Evolutionary conservation across 2,329 filamentous ascomycete species (phyloP).

Genomic region (Cryphonectria carpinicola): DNA sequence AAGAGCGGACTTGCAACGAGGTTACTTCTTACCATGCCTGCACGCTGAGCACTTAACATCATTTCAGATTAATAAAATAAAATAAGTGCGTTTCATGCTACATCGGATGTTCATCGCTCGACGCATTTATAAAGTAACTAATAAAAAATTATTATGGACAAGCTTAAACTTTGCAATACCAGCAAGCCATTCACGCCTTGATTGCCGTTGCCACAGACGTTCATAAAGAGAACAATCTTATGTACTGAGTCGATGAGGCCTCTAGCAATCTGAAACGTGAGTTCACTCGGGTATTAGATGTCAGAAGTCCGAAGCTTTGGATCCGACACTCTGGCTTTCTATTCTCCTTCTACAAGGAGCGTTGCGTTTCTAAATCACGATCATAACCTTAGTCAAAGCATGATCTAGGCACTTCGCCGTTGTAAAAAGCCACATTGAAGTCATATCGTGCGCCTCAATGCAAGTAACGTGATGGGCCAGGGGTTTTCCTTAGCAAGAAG

Average conservation of each 20-base stretch:
- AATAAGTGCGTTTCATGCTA: background rate
- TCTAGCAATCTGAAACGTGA: background rate
- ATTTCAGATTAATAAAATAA: no score
- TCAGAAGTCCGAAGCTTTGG: background rate
- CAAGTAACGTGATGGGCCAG: background rate
- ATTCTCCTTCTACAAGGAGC: background rate
- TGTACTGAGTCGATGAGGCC: background rate
- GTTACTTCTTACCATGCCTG: background rate
- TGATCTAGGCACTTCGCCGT: background rate
- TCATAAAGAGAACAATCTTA: background rate
- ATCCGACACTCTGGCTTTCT: background rate
- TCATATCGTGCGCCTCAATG: background rate
- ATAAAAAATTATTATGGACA: background rate
- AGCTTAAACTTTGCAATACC: background rate
- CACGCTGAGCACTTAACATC: background rate
- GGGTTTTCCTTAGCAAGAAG: background rate
- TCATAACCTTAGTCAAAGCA: background rate
- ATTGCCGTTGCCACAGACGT: background rate
- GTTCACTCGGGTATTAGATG: slow-evolving; percentile 3
- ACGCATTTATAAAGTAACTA: background rate
- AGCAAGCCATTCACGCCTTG: slow-evolving; percentile 3
- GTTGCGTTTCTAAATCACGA: background rate
- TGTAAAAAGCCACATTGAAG: background rate
- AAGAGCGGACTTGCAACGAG: background rate
- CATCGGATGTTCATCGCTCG: background rate